Evolutionary conservation across 2,329 filamentous ascomycete genomes (phyloP).

Genomic region (Penicillium sumatraense): DNA sequence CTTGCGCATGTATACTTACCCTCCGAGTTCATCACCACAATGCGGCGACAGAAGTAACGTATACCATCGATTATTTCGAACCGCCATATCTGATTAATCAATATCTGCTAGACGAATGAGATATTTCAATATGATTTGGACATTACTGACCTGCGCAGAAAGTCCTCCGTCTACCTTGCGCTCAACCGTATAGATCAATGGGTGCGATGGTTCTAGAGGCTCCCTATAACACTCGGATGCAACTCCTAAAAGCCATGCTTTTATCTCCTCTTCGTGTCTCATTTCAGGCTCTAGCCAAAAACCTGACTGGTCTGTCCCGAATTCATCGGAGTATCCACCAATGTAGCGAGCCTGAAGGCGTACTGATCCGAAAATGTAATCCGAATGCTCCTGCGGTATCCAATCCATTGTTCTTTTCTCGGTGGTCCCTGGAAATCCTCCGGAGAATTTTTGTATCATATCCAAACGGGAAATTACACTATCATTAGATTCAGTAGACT

Average conservation of each 20-base stretch:
- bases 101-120: neutral
- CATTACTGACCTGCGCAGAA: neutral
- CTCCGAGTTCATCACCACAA: neutral
- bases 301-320: neutral
- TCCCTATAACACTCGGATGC: neutral
- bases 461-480: neutral
- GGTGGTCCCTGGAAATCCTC: neutral
- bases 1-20: neutral
- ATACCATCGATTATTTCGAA: neutral
- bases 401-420: neutral
- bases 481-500: neutral
- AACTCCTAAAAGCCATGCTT: neutral
- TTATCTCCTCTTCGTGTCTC: neutral
- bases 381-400: neutral
- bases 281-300: neutral
- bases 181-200: neutral
- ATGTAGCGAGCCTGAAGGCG: neutral
- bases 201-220: neutral
- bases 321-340: neutral
- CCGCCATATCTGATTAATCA: neutral
- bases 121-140: neutral
- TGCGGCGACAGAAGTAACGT: neutral
- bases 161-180: neutral
- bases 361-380: neutral
- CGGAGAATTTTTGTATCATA: neutral